Evolutionary conservation across 441 rosid species (phyloP).

Genomic region (Erodium trifolium): DNA sequence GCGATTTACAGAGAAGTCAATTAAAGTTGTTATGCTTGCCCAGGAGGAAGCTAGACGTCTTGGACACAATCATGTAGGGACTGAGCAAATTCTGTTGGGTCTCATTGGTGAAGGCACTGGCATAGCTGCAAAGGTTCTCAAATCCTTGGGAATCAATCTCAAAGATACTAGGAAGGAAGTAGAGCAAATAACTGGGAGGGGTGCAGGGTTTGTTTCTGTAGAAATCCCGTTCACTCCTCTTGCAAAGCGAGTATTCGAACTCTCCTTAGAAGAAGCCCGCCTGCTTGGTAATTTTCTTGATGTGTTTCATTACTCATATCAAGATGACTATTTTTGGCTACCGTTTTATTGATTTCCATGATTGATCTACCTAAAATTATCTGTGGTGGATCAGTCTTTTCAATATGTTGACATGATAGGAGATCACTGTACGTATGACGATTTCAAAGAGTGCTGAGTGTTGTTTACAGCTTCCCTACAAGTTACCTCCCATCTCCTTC

Average conservation of each 20-base stretch:
- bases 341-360: not conserved
- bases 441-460: too few species aligned
- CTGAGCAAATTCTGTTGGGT: conserved; percentile 88
- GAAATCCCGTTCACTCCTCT: conserved; percentile 98
- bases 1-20: conserved; percentile 90
- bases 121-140: conserved; percentile 91
- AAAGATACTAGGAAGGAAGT: conserved; percentile 73
- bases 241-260: conserved; percentile 52
- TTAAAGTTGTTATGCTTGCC: conserved; percentile 91
- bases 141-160: conserved; percentile 94
- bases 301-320: not conserved
- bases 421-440: too few species aligned
- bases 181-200: conserved; percentile 92
- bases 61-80: conserved; percentile 96
- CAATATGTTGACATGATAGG: too few species aligned
- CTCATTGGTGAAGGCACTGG: conserved; percentile 98
- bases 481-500: too few species aligned
- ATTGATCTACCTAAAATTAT: not conserved
- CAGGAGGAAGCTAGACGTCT: conserved; percentile 97
- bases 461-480: too few species aligned
- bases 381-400: too few species aligned
- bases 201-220: conserved; percentile 88
- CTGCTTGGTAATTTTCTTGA: conserved; percentile 53
- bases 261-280: conserved; percentile 21
- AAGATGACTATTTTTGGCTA: not conserved